Evolutionary conservation across 1,139 yeast species (phyloP).

Genomic region (Meyerozyma guilliermondii): DNA sequence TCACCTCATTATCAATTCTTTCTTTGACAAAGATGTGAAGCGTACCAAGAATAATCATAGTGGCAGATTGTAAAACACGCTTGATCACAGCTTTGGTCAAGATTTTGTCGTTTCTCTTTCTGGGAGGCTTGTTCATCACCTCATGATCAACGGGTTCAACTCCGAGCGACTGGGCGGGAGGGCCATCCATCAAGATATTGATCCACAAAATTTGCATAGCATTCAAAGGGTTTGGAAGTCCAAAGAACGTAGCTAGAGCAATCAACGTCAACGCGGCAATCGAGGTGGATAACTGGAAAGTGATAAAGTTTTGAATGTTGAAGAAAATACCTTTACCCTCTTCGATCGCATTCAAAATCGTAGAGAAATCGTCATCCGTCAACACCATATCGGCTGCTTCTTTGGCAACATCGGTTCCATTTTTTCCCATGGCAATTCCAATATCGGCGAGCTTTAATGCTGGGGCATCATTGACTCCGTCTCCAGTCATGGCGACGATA

Average conservation of each 20-base stretch:
- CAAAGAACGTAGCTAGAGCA: conserved; percentile 80
- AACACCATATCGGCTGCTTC: conserved; percentile 98
- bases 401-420: conserved; percentile 97
- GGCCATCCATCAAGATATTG: conserved; percentile 97
- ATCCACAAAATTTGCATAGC: conserved; percentile 99
- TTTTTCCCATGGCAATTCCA: conserved; percentile 95
- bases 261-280: conserved; percentile 90
- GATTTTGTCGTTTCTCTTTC: conserved; percentile 78
- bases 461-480: conserved; percentile 99
- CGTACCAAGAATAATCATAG: conserved; percentile 71
- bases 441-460: conserved; percentile 95
- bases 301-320: conserved; percentile 88
- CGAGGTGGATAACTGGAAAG: conserved; percentile 91
- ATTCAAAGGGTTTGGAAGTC: conserved; percentile 91
- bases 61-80: conserved; percentile 72
- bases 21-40: conserved; percentile 78
- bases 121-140: conserved; percentile 92
- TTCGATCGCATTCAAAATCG: conserved; percentile 86
- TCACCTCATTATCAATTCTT: conserved; percentile 74
- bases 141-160: conserved; percentile 96
- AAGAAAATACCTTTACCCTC: conserved; percentile 96
- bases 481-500: conserved; percentile 98
- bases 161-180: conserved; percentile 96
- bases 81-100: conserved; percentile 63
- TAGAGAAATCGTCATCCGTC: conserved; percentile 93